Percentiles rank a stretch among this genome's conserved stretches.
Evolutionary conservation across 176 grass and related monocot species (phyloP).

Genomic region (Juncus inflexus): DNA sequence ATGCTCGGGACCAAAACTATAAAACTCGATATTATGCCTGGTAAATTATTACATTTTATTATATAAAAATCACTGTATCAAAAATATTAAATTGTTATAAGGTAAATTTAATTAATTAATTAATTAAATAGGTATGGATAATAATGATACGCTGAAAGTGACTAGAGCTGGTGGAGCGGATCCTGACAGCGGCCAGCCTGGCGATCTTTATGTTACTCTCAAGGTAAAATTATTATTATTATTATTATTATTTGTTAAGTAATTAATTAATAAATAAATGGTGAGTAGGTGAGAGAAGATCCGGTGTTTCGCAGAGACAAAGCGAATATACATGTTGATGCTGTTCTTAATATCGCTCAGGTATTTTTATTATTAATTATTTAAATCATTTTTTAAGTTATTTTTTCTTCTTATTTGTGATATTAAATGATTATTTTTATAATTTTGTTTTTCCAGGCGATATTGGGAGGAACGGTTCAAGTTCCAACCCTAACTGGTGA

Average conservation of each 20-base stretch:
- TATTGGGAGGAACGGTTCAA: slow-evolving; percentile 89
- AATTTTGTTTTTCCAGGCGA: slow-evolving; percentile 44
- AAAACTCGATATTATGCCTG: slow-evolving; percentile 64
- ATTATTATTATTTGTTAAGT: background rate
- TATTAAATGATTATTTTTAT: slow-evolving; percentile 9
- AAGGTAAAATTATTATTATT: slow-evolving; percentile 35
- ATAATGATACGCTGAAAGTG: slow-evolving; percentile 67
- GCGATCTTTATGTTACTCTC: slow-evolving; percentile 88
- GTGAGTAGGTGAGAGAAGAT: slow-evolving; percentile 71
- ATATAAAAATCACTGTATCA: background rate
- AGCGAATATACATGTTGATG: slow-evolving; percentile 87
- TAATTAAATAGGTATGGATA: slow-evolving; percentile 56
- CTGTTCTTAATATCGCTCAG: slow-evolving; percentile 83
- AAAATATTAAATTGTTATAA: background rate
- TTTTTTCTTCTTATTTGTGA: background rate
- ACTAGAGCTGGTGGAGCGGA: slow-evolving; percentile 76
- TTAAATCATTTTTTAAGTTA: background rate
- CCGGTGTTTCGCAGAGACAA: slow-evolving; percentile 89
- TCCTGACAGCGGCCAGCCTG: slow-evolving; percentile 60
- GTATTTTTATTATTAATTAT: slow-evolving; percentile 33
- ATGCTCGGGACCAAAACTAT: slow-evolving; percentile 55
- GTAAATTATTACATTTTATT: slow-evolving; percentile 28
- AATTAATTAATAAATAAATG: background rate
- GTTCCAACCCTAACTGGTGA: slow-evolving; percentile 92
- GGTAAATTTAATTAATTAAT: slow-evolving; percentile 7